Base-by-base conservation (phyloP, 129 eudicot species). In the Pittosporum tobira region DNA sequence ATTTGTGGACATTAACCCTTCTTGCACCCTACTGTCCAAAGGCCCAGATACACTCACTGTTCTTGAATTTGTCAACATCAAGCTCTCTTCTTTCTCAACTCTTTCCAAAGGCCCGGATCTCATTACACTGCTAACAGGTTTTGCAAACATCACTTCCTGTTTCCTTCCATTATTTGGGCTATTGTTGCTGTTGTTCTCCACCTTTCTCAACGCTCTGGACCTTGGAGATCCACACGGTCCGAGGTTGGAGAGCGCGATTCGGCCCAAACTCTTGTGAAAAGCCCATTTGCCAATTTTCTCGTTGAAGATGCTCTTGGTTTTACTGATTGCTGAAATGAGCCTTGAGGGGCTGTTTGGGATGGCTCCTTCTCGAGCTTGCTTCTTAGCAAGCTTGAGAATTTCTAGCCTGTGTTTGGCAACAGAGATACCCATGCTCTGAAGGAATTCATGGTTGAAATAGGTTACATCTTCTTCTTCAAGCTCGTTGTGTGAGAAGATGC, bases 391-490 rank as follows among this genome's bases (percentile, higher is more conserved):
- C 62, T 79, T 86, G 51, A 86, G 75, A 45, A 86, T 86, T 58
- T 82, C 87, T 11, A 85, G 74, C 46, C 90, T 30, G 66, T 85
- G 90, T 66, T 76, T 79, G 46, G 87, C 87, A 6, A 86, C 63
- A n/a, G 68, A 30, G 47, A 86, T 68, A 19, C 95, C 95, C 71
- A 86, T 48, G 66, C 84, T 82, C 19, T 73, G 79, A 29, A 86
- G 90, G 53, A 86, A 86, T 54, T 86, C 90, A 13, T 86, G 90
- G 66, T 72, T 79, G 82, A 86, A 86, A 64, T 74, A 56, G 42
- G 34, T 5, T 1, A 72, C 30, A 69, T 86, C 90, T 28, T 77
- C 76, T 51, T 67, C 51, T 52, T 76, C 71, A 47, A 82, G 87
- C 82, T 86, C 81, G 58, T 79, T 82, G 8, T 71, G 77, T 0